Evolutionary conservation across 2,329 filamentous ascomycete genomes (phyloP).

Genomic region (Elsinoe ampelina): DNA sequence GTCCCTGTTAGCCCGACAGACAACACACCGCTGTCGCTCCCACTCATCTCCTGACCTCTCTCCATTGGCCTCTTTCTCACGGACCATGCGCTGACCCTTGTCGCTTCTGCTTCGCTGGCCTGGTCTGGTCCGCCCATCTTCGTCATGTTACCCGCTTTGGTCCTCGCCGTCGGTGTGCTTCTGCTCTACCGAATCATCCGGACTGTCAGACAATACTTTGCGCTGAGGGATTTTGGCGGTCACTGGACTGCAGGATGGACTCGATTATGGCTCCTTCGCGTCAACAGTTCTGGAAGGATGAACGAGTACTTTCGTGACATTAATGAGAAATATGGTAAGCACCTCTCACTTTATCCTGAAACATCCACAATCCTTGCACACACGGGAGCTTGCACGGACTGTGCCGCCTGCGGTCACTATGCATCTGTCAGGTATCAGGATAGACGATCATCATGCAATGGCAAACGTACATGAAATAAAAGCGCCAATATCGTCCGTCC

Average conservation of each 20-base stretch:
- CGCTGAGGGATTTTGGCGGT: constrained; percentile 29
- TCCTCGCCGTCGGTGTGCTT: constrained; percentile 17
- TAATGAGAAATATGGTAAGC: constrained; percentile 31
- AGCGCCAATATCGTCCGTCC: not conserved
- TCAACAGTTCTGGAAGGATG: constrained; percentile 30
- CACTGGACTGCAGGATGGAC: constrained; percentile 32
- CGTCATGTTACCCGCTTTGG: constrained; percentile 7
- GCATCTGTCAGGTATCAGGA: not conserved
- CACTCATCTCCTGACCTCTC: not conserved
- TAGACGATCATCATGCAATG: not conserved
- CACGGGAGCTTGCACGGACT: not conserved
- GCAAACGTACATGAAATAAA: not conserved
- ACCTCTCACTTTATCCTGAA: not conserved
- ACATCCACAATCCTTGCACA: not conserved
- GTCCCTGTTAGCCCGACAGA: constrained; percentile 2
- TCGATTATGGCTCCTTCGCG: constrained; percentile 30
- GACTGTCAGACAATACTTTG: constrained; percentile 24
- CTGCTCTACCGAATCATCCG: constrained; percentile 19
- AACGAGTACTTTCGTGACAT: constrained; percentile 30
- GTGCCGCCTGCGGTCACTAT: not conserved
- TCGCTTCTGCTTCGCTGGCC: constrained; percentile 1
- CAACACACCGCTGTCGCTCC: not conserved
- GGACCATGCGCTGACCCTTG: constrained; percentile 1
- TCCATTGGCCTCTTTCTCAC: not conserved
- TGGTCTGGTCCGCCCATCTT: not conserved